Evolutionary conservation across 2,329 filamentous ascomycete genomes (phyloP), one percentile per base, ranked within the genome.

Genomic region (Blumeriella jaapii): DNA sequence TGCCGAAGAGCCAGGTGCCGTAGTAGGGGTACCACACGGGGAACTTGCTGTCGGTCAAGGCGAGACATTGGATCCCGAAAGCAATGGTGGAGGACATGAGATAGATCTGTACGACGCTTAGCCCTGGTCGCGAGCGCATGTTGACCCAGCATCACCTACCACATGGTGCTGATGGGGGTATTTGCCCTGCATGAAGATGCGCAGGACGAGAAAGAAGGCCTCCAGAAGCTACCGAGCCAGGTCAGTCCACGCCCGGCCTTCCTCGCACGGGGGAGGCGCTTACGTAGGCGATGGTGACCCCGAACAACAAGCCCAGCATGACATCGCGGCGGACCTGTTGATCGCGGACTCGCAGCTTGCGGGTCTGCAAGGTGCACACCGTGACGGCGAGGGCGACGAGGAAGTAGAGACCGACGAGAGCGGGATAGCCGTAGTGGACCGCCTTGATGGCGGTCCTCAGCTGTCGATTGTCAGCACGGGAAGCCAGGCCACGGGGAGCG

Each of bases 11-110:
- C 65, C 77, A 80, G 9, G 71, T 70, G 12, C 74, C 76, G 43
- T 70, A 69, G 42, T 74, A 75, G 0, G 77, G 74, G 46, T 77
- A 74, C 65, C 74, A 78, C 7, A 73, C 63, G 2, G 66, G 62
- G 33, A 64, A 61, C 18, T 61, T 52, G 12, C 61, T 59, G 34
- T 72, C 68, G 2, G 63, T 58, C 10, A 81, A 61, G 13, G 64
- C 64, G 25, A 69, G 62, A 39, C 74, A 59, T 46, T 79, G 64
- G 10, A 77, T 65, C 3, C 71, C 68, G 55, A 78, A 83, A n/a
- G 74, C 62, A 17, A 82, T 57, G 29, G 75, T 62, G 36, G 73
- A 78, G 1, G 75, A 70, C 16, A 82, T 57, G 23, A 70, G 59
- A 35, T 74, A 71, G 35, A 82, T 51, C 63, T 65, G 31, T 9